Evolutionary conservation across 2,329 filamentous ascomycete species (phyloP).

Genomic region (Stagonosporopsis tanaceti): DNA sequence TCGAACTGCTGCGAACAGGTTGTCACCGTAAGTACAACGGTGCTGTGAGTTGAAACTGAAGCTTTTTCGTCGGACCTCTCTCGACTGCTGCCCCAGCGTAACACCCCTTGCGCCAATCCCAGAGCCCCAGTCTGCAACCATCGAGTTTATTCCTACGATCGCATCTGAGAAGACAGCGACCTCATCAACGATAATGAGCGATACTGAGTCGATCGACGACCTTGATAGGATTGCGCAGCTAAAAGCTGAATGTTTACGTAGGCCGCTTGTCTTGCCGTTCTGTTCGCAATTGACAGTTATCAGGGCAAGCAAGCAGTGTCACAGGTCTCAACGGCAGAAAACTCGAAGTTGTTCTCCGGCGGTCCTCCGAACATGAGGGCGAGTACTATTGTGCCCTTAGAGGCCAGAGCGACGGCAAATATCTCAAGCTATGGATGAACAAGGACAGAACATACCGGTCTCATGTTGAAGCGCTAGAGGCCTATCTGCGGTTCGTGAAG

Average conservation of each 20-base stretch:
- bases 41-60: not conserved
- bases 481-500: constrained; percentile 36
- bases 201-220: constrained; percentile 9
- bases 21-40: not conserved
- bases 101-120: not conserved
- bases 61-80: not conserved
- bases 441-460: constrained; percentile 33
- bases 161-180: not conserved
- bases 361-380: constrained; percentile 26
- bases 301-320: constrained; percentile 25
- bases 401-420: constrained; percentile 33
- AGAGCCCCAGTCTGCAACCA: not conserved
- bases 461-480: constrained; percentile 34
- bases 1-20: not conserved
- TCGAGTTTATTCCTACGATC: not conserved
- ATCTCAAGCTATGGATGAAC: constrained; percentile 42
- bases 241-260: constrained; percentile 4
- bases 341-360: constrained; percentile 27
- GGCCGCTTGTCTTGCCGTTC: constrained; percentile 9
- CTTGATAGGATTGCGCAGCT: constrained; percentile 7
- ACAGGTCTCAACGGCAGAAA: constrained; percentile 33
- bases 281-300: not conserved
- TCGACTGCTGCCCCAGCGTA: not conserved
- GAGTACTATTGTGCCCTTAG: constrained; percentile 38
- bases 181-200: not conserved